Base-by-base conservation (phyloP, 306 rosid genomes). In the Prunus persica region DNA sequence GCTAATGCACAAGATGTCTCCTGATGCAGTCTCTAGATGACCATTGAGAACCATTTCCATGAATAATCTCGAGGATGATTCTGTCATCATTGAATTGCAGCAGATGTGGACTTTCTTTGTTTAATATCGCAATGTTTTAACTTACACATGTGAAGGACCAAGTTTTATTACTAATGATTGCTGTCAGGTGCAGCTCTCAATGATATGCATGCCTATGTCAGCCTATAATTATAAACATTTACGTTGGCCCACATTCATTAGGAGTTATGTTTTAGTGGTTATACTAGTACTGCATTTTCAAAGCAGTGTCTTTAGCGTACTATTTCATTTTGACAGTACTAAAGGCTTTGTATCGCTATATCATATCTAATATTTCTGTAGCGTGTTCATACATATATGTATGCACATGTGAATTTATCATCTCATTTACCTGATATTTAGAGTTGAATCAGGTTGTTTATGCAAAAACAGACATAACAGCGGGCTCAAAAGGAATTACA, bases 401-500 rank as follows among this genome's bases (percentile, higher is more conserved):
- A 41, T 27, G 47, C 6, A 18, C 55, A n/a, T 73, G 11, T 67
- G 20, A 28, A 14, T 66, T 67, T 55, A 12, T n/a, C 63, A 73
- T 15, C 15, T 43, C 20, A 60, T 24, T 76, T 62, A 62, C 82
- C 77, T 86, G 66, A 76, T 67, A 73, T 81, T 63, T 83, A 83
- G 65, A 80, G 82, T 46, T 84, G 82, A 71, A 82, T 71, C 93
- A 94, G 97, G 89, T 94, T 89, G 90, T 94, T 65, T 94, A 94
- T 73, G 98, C 95, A 55, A 94, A 94, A 86, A 94, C 98, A 32
- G 90, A 92, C 82, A 61, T 81, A 78, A 84, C 82, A 47, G 96
- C 91, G 27, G 93, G 96, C 64, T 92, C 98, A 79, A 94, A 92
- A 85, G 98, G 98, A 84, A 92, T 94, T 60, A 91, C 97, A 16